These are phyloP conservation scores for Plasmopara halstedii DNA, from an alignment of 352 stramenopile genomes.

Conservation along the genomic window DNA sequence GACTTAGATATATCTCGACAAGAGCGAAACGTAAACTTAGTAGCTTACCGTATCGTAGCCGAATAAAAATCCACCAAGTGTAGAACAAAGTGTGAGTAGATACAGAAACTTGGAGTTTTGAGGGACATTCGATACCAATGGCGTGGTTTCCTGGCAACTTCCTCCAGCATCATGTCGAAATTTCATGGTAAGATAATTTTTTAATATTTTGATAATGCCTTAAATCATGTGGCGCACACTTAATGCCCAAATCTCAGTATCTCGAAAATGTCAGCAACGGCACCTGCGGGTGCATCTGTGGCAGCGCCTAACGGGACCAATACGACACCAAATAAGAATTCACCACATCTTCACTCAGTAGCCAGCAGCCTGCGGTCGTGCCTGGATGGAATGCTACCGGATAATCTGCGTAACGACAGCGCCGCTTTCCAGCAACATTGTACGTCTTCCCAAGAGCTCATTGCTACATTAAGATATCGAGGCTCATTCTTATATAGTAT, in stretches of 20 bases:
- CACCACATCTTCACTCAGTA: constrained; percentile 73
- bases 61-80: constrained; percentile 73
- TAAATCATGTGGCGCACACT: not conserved
- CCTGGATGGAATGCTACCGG: constrained; percentile 79
- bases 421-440: constrained; percentile 63
- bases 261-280: constrained; percentile 18
- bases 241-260: not conserved
- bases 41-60: constrained; percentile 61
- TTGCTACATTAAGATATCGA: too few species aligned
- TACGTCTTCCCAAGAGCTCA: constrained; percentile 19
- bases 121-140: constrained; percentile 1
- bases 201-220: too few species aligned
- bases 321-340: constrained; percentile 43
- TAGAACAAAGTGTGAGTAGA: constrained; percentile 60
- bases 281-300: constrained; percentile 2
- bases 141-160: constrained; percentile 8
- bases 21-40: not conserved
- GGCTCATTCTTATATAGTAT: constrained; percentile 27
- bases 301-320: not conserved
- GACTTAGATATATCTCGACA: not conserved
- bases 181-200: too few species aligned
- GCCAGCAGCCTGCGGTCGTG: constrained; percentile 74
- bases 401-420: constrained; percentile 76
- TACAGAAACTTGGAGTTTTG: constrained; percentile 33
- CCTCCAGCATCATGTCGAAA: not conserved